Conservation (phyloP, 2,329 filamentous ascomycete genomes). For the Sporothrix phasma region DNA sequence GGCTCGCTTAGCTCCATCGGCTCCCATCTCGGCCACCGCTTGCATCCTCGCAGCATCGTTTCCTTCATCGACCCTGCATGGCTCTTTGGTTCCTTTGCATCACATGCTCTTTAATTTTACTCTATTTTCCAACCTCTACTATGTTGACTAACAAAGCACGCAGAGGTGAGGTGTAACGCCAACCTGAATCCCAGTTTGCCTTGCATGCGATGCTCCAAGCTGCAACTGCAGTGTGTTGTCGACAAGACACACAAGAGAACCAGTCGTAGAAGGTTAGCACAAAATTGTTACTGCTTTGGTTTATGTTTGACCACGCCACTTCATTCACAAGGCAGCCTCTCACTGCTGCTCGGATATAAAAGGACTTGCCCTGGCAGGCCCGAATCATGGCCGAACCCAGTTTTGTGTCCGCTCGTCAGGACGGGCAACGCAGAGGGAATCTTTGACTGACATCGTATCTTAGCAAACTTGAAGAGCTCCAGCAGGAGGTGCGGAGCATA, state of each 20-base stretch:
- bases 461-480: constrained; percentile 46
- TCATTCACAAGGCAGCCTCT: no score
- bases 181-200: constrained; percentile 16
- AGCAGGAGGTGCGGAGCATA: constrained; percentile 44
- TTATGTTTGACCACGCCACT: not conserved
- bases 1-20: constrained; percentile 3
- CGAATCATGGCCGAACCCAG: not conserved
- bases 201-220: constrained; percentile 19
- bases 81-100: not conserved
- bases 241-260: constrained; percentile 20
- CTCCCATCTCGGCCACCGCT: not conserved
- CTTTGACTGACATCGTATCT: constrained; percentile 2
- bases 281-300: not conserved
- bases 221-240: constrained; percentile 19
- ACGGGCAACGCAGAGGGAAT: not conserved
- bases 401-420: not conserved
- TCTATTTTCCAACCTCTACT: not conserved
- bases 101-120: not conserved
- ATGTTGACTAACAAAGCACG: not conserved
- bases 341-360: not conserved
- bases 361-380: not conserved
- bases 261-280: constrained; percentile 19
- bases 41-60: not conserved
- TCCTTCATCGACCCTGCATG: not conserved
- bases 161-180: constrained; percentile 22